Evolutionary conservation across 2,329 filamentous ascomycete genomes (phyloP), one percentile per base, ranked within the genome.

Genomic region (Aureobasidium melanogenum): DNA sequence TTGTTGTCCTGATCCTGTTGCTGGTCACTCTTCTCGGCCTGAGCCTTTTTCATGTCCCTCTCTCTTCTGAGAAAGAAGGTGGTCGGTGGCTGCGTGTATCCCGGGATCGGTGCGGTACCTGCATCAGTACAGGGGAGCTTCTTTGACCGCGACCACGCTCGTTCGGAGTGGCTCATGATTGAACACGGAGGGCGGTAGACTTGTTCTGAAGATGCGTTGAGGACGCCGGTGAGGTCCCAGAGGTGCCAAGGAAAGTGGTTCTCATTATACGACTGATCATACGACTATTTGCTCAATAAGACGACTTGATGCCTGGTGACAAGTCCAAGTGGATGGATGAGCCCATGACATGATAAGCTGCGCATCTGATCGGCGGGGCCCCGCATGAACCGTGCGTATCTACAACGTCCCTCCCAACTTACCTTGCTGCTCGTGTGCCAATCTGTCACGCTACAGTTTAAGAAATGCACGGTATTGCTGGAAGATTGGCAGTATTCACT

Each of bases 1-100:
- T 76, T 78, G 67, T 76, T 80, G 38, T 81, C 78, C 46, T 54
- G 63, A 63, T 68, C 66, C 0, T 57, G 66, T 41, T 62, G 48
- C 14, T 41, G 32, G n/a, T 36, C 58, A 44, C 71, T 64, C 43
- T 66, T 63, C 39, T 62, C 36, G 51, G 62, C 58, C 65, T 70
- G 41, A 65, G 62, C 17, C 67, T 68, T 70, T 63, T 81, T 76
- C 66, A 80, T 71, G 57, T 81, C 77, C 62, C 76, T 74, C 67
- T 80, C 81, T 65, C 79, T 82, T 19, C 79, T 76, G 64, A 87
- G 74, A 70, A 86, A 85, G 76, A 85, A 86, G 56, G 81, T 81
- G 55, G 81, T 81, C 44, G 82, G 82, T 63, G 74, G 74, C 67
- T 66, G 67, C 70, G 66, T 71, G 70, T 67, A 71, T 70, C 32